A percentile compares a stretch with the other conserved stretches of the same genome.
phyloP scores from a whole-genome alignment of 495 filamentous ascomycete genomes.

The Xylaria longipes region DNA sequence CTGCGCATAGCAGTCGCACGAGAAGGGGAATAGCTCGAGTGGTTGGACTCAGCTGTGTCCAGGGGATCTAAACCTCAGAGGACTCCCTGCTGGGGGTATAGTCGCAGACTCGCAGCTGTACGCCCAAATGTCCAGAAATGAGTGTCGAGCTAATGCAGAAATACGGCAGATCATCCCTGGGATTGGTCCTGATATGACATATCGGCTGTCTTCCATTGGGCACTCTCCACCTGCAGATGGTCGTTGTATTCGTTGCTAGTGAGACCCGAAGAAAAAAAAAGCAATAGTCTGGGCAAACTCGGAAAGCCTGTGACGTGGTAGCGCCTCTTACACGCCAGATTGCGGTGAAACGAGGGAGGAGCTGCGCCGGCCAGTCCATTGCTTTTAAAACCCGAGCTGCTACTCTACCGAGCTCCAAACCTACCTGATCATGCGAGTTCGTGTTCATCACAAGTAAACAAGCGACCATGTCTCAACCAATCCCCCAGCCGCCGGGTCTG shows the following conservation, averaged over 20 bases:
- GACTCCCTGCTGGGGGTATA: not conserved
- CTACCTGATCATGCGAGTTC: not conserved
- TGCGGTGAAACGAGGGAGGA: constrained; percentile 16
- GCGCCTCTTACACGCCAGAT: not conserved
- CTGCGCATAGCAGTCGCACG: constrained; percentile 7
- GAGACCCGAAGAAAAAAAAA: constrained; percentile 18
- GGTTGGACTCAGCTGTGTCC: constrained; percentile 22
- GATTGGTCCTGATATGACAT: constrained; percentile 24
- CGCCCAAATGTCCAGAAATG: not conserved
- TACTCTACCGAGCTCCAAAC: not conserved
- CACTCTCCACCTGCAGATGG: not conserved
- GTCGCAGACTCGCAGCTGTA: not conserved
- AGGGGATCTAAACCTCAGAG: constrained; percentile 3
- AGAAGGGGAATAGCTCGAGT: constrained; percentile 15
- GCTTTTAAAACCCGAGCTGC: constrained; percentile 24
- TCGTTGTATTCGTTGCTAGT: constrained; percentile 14
- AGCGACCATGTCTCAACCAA: constrained; percentile 50
- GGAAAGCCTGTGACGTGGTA: constrained; percentile 11
- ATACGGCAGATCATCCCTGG: constrained; percentile 23
- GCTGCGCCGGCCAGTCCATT: not conserved
- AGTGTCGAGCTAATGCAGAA: not conserved
- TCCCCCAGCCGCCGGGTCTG: constrained; percentile 70
- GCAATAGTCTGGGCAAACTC: not conserved
- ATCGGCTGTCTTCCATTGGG: constrained; percentile 22
- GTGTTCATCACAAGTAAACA: not conserved